These are phyloP conservation scores for Pouteria campechiana DNA, from an alignment of 179 eudicot genomes.

Conservation along the genomic window DNA sequence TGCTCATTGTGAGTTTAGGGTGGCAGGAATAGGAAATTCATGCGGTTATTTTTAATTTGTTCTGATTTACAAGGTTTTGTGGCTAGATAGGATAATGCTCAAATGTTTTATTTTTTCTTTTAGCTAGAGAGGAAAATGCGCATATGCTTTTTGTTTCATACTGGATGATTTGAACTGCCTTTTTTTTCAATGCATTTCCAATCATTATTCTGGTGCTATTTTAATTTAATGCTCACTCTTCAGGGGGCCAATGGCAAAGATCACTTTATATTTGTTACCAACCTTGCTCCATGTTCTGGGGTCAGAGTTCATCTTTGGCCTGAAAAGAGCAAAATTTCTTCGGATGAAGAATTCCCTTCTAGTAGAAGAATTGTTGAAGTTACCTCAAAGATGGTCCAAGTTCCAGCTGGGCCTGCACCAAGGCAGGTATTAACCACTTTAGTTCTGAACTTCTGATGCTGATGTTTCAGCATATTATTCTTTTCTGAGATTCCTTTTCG, in stretches of 20 bases:
- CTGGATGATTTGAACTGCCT: neutral
- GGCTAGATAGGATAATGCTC: too few relatives aligned
- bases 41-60: too few relatives aligned
- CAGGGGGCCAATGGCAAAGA: slow-evolving; percentile 69
- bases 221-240: slow-evolving; percentile 15
- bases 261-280: slow-evolving; percentile 85
- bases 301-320: slow-evolving; percentile 95
- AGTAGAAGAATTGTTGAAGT: slow-evolving; percentile 62
- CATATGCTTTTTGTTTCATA: neutral
- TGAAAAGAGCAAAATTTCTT: slow-evolving; percentile 51
- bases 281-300: slow-evolving; percentile 91
- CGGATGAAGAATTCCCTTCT: slow-evolving; percentile 31
- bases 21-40: too few relatives aligned
- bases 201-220: slow-evolving; percentile 4
- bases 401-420: slow-evolving; percentile 96
- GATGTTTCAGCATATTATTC: neutral
- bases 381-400: slow-evolving; percentile 75
- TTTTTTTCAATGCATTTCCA: neutral
- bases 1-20: too few relatives aligned
- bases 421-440: slow-evolving; percentile 61
- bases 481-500: neutral
- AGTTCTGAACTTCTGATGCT: neutral
- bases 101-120: neutral
- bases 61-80: too few relatives aligned
- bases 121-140: neutral